Base-by-base conservation (phyloP, 2,329 filamentous ascomycete species). In the Pseudopithomyces chartarum region DNA sequence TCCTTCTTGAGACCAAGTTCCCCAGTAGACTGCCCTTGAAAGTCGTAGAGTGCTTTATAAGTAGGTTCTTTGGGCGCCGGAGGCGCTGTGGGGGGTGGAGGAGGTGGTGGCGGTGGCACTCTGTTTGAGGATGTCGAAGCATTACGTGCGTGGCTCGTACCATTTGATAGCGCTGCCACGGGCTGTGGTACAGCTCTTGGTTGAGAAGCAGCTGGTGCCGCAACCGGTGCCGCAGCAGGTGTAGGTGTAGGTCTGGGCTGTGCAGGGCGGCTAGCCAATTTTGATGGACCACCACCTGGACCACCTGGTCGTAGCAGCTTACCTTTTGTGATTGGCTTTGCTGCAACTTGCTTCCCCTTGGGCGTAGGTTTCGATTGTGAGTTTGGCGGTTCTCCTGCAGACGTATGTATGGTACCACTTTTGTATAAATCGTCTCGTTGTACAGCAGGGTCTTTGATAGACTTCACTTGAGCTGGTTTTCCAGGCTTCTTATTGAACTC, bases 401-500 rank as follows among this genome's bases (percentile, higher is more conserved):
- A 88, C 0, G 93, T 97, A 74, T 97, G 95, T 52, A 99, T 87
- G 15, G 89, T 89, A 57, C 91, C 88, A 74, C 92, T 97, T 85
- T 99, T 99, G 82, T 99, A 99, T 61, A 87, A 85, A 76, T 99
- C 95, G 46, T 88, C 88, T 51, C 84, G 77, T 3, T 83, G 79
- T 51, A 89, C 84, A 51, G 87, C 85, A 0, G 93, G 88, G 73
- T 99, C 95, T 78, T 96, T 97, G 58, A 96, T 72, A 8, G 91
- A 91, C 80, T 98, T 98, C 71, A 99, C 90, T 6, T 87, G 79
- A 52, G 94, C 90, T 75, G 91, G 85, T 80, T 99, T 99, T 54
- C 91, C 91, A 1, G 95, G 95, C 78, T 99, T 99, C 84, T 98
- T 99, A 72, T 94, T 93, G 77, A 97, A 99, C 73, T 97, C 91